Base-by-base conservation (phyloP, 345 rosid genomes). In the Streptanthus diversifolius region DNA sequence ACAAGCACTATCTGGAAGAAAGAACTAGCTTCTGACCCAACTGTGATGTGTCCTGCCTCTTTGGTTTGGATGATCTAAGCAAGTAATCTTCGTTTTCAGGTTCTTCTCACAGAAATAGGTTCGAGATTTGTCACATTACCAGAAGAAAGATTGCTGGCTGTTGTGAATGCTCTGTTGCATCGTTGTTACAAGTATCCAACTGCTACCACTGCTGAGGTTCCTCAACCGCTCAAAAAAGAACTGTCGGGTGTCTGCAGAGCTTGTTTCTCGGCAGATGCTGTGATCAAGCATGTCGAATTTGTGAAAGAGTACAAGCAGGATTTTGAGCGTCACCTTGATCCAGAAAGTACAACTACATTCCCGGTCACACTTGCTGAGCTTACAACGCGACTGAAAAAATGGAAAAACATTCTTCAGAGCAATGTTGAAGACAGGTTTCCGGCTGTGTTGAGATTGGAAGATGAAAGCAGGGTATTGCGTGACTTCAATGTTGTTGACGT, bases 101-200 rank as follows among this genome's bases (percentile, higher is more conserved):
- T 74, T 77, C 86, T 95, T 67, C 90, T 95, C 63, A 95, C 97
- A 18, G 97, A 95, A 80, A 95, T 95, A 37, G 97, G 99, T 70
- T 89, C 97, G 13, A 87, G 99, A 72, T 95, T 95, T 74, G 97
- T 95, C 63, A 89, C 99, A 29, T 77, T 90, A 75, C 97, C 97
- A 24, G 99, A 95, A 80, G 99, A 95, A 83, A 91, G 98, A 80
- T 96, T 95, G 47, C 92, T 91, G 63, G 96, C 96, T 0, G 99
- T 91, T 52, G 99, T 95, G 81, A 95, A 95, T 84, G 99, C 99
- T 9, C 75, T 95, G 81, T 90, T 95, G 67, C 97, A 91, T 76
- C 99, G 98, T 54, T 95, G 97, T 80, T 95, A 95, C 85, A 95
- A 95, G 83, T 95, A 91, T 63, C 99, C 97, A 21, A 90, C 96